phyloP scores from a whole-genome alignment of 2,329 filamentous ascomycete species.

The Diaporthe longicolla region DNA sequence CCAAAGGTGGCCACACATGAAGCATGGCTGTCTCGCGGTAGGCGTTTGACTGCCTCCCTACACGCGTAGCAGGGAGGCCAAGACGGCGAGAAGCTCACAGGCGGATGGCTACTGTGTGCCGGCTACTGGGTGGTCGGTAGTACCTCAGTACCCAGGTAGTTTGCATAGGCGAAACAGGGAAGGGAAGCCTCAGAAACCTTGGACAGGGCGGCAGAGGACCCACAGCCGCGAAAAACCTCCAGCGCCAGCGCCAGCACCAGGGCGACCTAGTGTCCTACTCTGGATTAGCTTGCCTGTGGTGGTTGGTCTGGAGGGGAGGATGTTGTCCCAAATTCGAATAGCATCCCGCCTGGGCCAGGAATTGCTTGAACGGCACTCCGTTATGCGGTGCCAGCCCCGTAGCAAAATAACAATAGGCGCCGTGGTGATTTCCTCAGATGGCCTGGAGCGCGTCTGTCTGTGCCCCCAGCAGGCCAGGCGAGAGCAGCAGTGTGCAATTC shows the following conservation, averaged over 20 bases:
- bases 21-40: neutral
- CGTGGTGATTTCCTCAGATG: neutral
- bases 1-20: neutral
- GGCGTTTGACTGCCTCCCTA: neutral
- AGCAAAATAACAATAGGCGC: neutral
- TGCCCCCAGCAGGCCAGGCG: neutral
- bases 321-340: conserved; percentile 12
- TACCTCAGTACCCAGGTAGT: neutral
- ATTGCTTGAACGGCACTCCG: neutral
- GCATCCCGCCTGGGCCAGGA: conserved; percentile 20
- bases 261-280: neutral
- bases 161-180: conserved; percentile 25
- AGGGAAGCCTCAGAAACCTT: conserved; percentile 26
- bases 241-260: conserved; percentile 10
- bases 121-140: conserved; percentile 4
- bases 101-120: conserved; percentile 3
- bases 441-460: conserved; percentile 8
- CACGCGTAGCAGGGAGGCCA: neutral
- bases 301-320: conserved; percentile 15
- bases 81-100: too few relatives aligned
- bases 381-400: neutral
- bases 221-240: conserved; percentile 30
- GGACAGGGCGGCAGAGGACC: conserved; percentile 7
- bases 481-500: neutral
- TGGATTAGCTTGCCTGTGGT: conserved; percentile 6